Base-by-base conservation (phyloP, 768 basidiomycete genomes). In the Mycena amicta region DNA sequence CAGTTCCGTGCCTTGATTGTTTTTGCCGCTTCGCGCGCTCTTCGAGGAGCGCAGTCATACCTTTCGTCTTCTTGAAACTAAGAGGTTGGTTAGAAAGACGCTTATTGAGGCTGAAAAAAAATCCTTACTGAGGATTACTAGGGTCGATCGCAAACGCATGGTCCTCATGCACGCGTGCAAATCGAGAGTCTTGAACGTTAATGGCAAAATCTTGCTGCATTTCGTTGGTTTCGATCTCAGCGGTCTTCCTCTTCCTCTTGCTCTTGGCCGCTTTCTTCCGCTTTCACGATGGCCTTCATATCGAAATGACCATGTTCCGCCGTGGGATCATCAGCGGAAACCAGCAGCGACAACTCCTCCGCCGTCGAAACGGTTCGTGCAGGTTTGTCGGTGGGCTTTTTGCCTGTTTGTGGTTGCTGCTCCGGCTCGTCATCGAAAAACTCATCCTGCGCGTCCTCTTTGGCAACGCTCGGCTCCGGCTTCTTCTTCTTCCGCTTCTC, bases 91-190 rank as follows among this genome's bases (percentile, higher is more conserved):
- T 57, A 26, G 23, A 52, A 57, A 33, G 27, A 61, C 22, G 63
- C 53, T 56, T 56, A n/a, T n/a, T n/a, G n/a, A n/a, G 57, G 52
- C 26, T 51, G 30, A 37, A 30, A 61, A 45, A 28, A 11, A 15
- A 50, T 12, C 81, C 94, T 63, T 68, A 97, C 96, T 88, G 92
- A 70, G 96, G 94, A 74, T 98, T 92, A 53, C 85, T 91, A 20
- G 97, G 96, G 72, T 99, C 97, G 63, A 99, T 95, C 0, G 96
- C 95, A 63, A 92, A 98, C 29, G 88, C 83, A 66, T 92, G 87
- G 67, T 98, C 90, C 65, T 97, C 93, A 66, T 94, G 90, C 43
- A 98, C 68, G 22, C 83, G 88, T 68, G 85, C 85, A 80, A 98
- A 98, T 16, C 97, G 88, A 11, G 88, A 83, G 67, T 99, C 97